Percentiles rank a stretch among this genome's conserved stretches.
phyloP scores from a whole-genome alignment of 2,329 filamentous ascomycete genomes.

The Uncinocarpus reesii region DNA sequence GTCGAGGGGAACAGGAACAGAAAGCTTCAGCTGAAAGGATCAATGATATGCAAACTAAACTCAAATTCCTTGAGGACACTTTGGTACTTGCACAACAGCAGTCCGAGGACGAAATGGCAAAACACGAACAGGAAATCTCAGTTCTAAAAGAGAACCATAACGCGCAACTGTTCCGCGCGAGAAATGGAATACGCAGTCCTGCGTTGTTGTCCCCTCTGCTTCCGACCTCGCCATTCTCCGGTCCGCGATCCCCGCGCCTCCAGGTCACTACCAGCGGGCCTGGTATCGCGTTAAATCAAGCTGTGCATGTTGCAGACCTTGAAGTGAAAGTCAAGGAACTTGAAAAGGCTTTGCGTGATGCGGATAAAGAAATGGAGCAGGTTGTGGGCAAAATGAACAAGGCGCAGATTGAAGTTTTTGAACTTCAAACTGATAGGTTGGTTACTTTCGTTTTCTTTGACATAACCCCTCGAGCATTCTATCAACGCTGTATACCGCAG shows the following conservation, averaged over 20 bases:
- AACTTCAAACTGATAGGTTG: conserved; percentile 51
- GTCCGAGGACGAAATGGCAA: conserved; percentile 66
- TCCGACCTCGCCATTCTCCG: conserved; percentile 53
- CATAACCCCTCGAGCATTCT: too few species aligned
- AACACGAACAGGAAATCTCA: conserved; percentile 76
- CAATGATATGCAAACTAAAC: conserved; percentile 66
- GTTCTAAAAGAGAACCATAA: conserved; percentile 67
- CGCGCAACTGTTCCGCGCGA: conserved; percentile 64
- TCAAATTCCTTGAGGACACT: conserved; percentile 73
- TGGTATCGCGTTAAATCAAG: conserved; percentile 53
- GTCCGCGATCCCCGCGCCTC: conserved; percentile 48
- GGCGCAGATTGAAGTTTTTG: conserved; percentile 72
- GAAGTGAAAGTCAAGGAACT: conserved; percentile 72
- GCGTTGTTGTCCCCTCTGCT: conserved; percentile 46
- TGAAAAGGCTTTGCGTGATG: conserved; percentile 65
- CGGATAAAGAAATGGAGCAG: conserved; percentile 72
- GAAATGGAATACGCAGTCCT: conserved; percentile 41
- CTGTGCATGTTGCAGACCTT: conserved; percentile 62
- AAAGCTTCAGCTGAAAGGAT: conserved; percentile 71
- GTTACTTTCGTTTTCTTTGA: too few species aligned
- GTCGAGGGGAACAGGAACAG: conserved; percentile 75
- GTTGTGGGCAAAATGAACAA: conserved; percentile 72
- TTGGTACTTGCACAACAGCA: conserved; percentile 72
- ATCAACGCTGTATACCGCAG: background rate
- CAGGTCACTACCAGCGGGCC: conserved; percentile 53